Evolutionary conservation across 2,329 filamentous ascomycete genomes (phyloP), one percentile per base, ranked within the genome.

Genomic region (Talaromyces sp.): DNA sequence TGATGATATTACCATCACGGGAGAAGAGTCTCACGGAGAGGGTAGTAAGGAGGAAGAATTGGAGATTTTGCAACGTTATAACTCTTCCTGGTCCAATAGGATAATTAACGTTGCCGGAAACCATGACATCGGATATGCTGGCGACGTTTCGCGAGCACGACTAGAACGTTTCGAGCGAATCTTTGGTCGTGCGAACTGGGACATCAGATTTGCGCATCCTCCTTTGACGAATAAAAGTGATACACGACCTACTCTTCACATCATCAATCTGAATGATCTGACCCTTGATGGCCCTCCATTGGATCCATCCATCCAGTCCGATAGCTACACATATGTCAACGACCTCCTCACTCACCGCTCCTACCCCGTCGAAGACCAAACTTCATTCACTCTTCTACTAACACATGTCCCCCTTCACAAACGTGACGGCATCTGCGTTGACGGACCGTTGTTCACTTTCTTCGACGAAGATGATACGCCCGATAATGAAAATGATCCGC

Each of bases 321-420:
- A 88, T 59, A 95, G 91, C 0, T 96, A 96, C 77, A 74, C 81
- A 33, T 97, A 96, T 19, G 77, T 89, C 64, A 86, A 86, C 45
- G 81, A 83, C 39, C 80, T 90, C 10, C 84, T 83, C 16, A 80
- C 80, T 0, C 81, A 88, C 67, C 86, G 87, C 0, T 80, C 82
- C 6, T 78, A 80, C 11, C 84, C 85, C 0, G 88, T 89, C 13
- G 84, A 87, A 57, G 81, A 91, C 57, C 85, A 82, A 74, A 84
- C 84, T 1, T 85, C 84, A 1, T 92, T 92, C 70, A 97, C 93
- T 0, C 79, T 99, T 3, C 83, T 98, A 1, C 84, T 99, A 19
- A 99, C 95, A 0, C 95, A 99, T 74, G 90, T 99, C 3, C 95
- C 95, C 0, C 82, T 98, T 10, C 88, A 95, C 81, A 99, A 99